phyloP scores from a whole-genome alignment of 2,329 filamentous ascomycete genomes.

The Talaromyces sp. region DNA sequence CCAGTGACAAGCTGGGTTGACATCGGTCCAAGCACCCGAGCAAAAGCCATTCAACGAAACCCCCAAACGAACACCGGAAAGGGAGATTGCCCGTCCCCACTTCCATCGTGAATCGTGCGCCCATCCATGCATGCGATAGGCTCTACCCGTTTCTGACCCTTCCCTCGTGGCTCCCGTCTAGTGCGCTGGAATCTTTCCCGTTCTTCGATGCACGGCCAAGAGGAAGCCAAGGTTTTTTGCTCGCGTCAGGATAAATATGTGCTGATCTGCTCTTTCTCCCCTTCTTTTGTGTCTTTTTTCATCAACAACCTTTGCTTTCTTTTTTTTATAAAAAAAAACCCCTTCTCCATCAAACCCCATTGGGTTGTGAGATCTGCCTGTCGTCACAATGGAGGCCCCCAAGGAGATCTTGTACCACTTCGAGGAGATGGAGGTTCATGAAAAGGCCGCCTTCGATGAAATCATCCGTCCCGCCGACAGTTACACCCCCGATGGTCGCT shows the following conservation, averaged over 20 bases:
- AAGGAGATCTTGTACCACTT: slow-evolving; percentile 42
- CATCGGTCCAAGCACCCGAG: slow-evolving; percentile 15
- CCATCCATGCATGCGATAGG: slow-evolving; percentile 14
- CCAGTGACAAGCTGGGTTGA: background rate
- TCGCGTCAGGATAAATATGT: slow-evolving; percentile 1
- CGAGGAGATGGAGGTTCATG: slow-evolving; percentile 58
- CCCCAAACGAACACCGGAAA: slow-evolving; percentile 5
- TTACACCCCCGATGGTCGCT: slow-evolving; percentile 78
- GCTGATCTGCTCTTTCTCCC: background rate
- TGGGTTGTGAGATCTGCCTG: background rate
- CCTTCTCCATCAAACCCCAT: background rate
- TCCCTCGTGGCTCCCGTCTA: slow-evolving; percentile 5
- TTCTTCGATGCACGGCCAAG: background rate
- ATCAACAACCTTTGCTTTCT: no score
- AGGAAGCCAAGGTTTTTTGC: no score
- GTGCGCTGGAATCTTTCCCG: slow-evolving; percentile 1
- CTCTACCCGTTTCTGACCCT: background rate
- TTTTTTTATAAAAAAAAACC: background rate
- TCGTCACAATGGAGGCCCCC: slow-evolving; percentile 14
- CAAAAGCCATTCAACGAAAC: background rate
- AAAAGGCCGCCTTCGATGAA: slow-evolving; percentile 70
- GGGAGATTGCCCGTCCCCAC: slow-evolving; percentile 11
- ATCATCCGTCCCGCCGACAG: slow-evolving; percentile 85
- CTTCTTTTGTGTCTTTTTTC: background rate
- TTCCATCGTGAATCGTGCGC: slow-evolving; percentile 11